Evolutionary conservation across 179 eudicot genomes (phyloP).

Genomic region (Silene vulgaris): DNA sequence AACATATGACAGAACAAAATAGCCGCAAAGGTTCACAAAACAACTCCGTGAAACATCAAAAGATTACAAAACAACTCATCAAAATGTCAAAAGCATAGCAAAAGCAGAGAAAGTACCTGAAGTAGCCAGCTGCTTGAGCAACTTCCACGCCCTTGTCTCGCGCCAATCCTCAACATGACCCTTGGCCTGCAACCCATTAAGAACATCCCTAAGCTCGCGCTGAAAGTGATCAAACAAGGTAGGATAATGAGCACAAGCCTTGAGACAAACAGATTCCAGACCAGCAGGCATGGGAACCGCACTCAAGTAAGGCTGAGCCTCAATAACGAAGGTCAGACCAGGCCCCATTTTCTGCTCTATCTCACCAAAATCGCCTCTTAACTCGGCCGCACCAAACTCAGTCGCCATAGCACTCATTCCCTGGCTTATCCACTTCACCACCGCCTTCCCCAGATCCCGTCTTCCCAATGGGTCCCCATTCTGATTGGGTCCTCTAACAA

Average conservation of each 20-base stretch:
- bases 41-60: not conserved
- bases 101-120: conserved; percentile 42
- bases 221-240: conserved; percentile 79
- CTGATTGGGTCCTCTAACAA: conserved; percentile 23
- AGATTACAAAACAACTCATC: not conserved
- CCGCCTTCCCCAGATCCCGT: conserved; percentile 62
- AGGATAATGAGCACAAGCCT: conserved; percentile 81
- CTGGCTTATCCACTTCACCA: conserved; percentile 59
- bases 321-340: conserved; percentile 66
- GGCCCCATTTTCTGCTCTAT: conserved; percentile 64
- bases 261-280: conserved; percentile 62
- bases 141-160: conserved; percentile 61
- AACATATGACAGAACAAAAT: conserved; percentile 1
- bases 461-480: conserved; percentile 76
- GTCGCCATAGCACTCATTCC: conserved; percentile 83
- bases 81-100: not conserved
- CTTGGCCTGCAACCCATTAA: conserved; percentile 46
- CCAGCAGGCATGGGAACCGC: conserved; percentile 82
- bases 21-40: not conserved
- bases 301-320: conserved; percentile 71
- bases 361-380: conserved; percentile 60
- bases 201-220: conserved; percentile 70
- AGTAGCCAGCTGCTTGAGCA: conserved; percentile 61
- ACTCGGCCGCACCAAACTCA: conserved; percentile 56
- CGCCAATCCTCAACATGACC: conserved; percentile 44